A percentile compares a stretch with the other conserved stretches of the same genome.
Evolutionary conservation across 169 alveolate genomes (phyloP).

Genomic region (Cryptosporidium felis): DNA sequence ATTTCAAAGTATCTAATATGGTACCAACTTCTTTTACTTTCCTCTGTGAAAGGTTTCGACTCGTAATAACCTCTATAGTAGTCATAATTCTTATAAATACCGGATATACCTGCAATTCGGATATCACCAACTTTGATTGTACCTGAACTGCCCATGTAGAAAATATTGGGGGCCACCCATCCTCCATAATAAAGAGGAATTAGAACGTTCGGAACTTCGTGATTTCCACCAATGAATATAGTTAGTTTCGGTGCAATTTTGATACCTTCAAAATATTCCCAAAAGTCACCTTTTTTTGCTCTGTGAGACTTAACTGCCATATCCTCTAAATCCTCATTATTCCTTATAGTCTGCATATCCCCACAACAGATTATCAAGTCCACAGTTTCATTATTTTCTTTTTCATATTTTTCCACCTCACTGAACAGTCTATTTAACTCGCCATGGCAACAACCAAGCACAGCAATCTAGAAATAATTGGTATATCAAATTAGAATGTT

Average conservation of each 20-base stretch:
- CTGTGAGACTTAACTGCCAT: constrained; percentile 90
- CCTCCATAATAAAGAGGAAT: constrained; percentile 96
- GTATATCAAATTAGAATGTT: not conserved
- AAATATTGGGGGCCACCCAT: constrained; percentile 97
- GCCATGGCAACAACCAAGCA: constrained; percentile 97
- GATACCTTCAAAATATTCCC: constrained; percentile 86
- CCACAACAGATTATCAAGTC: constrained; percentile 95
- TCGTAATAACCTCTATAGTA: constrained; percentile 88
- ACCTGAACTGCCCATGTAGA: constrained; percentile 93
- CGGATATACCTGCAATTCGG: constrained; percentile 94
- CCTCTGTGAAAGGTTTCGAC: constrained; percentile 84
- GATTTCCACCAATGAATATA: constrained; percentile 97
- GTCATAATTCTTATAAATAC: constrained; percentile 89
- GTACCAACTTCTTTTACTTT: constrained; percentile 86
- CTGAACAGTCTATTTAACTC: constrained; percentile 86
- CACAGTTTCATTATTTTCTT: constrained; percentile 81
- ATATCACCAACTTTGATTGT: constrained; percentile 87
- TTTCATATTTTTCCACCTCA: constrained; percentile 81
- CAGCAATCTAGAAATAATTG: constrained; percentile 84
- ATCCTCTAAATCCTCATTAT: constrained; percentile 86
- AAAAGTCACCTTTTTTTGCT: constrained; percentile 88
- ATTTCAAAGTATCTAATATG: constrained; percentile 91
- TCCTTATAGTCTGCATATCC: constrained; percentile 93
- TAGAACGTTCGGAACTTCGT: constrained; percentile 93
- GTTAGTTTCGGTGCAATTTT: constrained; percentile 91